Conservation (phyloP, 805 yeast species). For the Sugiyamaella boreocaroliniensis region DNA sequence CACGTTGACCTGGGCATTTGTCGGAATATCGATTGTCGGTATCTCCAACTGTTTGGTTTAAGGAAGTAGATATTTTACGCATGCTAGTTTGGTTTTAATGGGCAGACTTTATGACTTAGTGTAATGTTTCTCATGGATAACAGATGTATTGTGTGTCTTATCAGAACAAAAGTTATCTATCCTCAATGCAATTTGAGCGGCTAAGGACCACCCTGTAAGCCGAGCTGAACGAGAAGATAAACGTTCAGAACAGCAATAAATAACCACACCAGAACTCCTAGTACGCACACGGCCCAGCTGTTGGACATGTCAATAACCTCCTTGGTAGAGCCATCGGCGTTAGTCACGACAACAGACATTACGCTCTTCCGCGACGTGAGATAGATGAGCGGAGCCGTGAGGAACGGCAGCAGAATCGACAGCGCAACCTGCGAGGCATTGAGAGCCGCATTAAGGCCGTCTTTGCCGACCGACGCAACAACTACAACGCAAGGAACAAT, state of each 20-base stretch:
- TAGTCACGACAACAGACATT: slow-evolving; percentile 41
- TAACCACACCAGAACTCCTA: slow-evolving; percentile 59
- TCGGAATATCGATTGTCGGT: slow-evolving; percentile 55
- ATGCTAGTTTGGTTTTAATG: too few species aligned
- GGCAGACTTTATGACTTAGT: too few species aligned
- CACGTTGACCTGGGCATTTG: slow-evolving; percentile 52
- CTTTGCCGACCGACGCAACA: slow-evolving; percentile 62
- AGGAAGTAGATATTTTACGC: not conserved
- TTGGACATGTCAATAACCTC: slow-evolving; percentile 35
- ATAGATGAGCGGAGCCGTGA: slow-evolving; percentile 78
- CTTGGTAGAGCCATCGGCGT: slow-evolving; percentile 3
- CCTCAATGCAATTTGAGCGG: not conserved
- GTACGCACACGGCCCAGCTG: slow-evolving; percentile 46
- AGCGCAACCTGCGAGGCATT: slow-evolving; percentile 83
- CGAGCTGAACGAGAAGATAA: slow-evolving; percentile 48
- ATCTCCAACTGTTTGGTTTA: slow-evolving; percentile 26
- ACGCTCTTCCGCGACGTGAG: slow-evolving; percentile 65
- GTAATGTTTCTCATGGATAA: too few species aligned
- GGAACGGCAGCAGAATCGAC: slow-evolving; percentile 74
- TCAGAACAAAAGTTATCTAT: not conserved
- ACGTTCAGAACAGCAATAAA: slow-evolving; percentile 66
- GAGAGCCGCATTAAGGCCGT: slow-evolving; percentile 64
- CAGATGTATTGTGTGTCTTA: not conserved
- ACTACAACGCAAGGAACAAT: slow-evolving; percentile 75
- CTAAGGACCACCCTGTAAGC: slow-evolving; percentile 23